Evolutionary conservation across 2,329 filamentous ascomycete genomes (phyloP), one percentile per base, ranked within the genome.

Genomic region (Curvularia verruculosa): DNA sequence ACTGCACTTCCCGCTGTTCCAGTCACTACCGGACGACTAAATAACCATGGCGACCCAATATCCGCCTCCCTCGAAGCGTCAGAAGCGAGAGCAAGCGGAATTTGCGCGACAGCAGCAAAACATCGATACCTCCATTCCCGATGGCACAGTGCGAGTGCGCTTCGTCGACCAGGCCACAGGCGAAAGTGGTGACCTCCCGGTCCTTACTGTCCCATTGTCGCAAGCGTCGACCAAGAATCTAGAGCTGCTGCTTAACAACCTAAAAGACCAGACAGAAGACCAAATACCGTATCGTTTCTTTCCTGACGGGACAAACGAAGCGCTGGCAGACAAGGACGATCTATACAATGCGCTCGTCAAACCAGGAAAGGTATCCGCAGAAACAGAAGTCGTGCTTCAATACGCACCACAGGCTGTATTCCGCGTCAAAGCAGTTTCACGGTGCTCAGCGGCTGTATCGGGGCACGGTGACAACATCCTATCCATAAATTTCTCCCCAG

Each of bases 381-480:
- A 89, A 80, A 83, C 86, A 60, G 82, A 84, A 31, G 80, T 89
- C 24, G 81, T 83, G 39, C 82, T 89, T 13, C 84, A 87, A 57
- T 88, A 86, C 73, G 85, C 86, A 36, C 94, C 95, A 0, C 94
- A 99, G 76, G 92, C 94, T 21, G 90, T 98, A 0, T 98, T 97
- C 81, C 88, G 89, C 69, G 95, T 98, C 23, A 92, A 95, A 69
- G 90, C 92, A 10, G 92, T 97, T 40, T 94, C 93, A 47, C 85
- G 95, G 76, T 94, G 95, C 79, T 90, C 93, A 6, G 90, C 93
- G 59, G 88, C 88, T 52, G 96, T 98, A 64, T 88, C 89, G 3
- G 95, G 95, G 12, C 95, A 99, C 77, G 93, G 92, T 37, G 90
- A 96, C 75, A 88, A 93, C 3, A 98, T 98, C 66, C 82, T 98